phyloP scores from a whole-genome alignment of 2,329 filamentous ascomycete genomes.

The Talaromyces atroroseus region DNA sequence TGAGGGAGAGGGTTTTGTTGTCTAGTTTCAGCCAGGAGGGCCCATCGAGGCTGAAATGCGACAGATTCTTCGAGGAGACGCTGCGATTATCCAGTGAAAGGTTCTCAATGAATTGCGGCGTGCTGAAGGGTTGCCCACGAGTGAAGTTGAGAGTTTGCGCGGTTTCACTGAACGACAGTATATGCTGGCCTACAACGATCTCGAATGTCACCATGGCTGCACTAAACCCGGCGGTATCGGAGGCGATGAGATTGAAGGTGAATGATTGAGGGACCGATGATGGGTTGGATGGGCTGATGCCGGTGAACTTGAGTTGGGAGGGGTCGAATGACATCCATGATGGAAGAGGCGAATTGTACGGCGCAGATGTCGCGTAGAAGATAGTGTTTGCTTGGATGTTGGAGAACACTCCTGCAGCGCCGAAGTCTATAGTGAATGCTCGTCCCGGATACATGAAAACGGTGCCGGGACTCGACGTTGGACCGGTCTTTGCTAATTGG shows the following conservation, averaged over 20 bases:
- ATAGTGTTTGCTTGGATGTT: conserved; percentile 49
- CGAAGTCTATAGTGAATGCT: conserved; percentile 65
- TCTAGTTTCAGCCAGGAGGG: conserved; percentile 69
- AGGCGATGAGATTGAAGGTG: conserved; percentile 67
- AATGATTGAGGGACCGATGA: conserved; percentile 66
- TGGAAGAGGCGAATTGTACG: conserved; percentile 71
- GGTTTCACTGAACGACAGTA: conserved; percentile 59
- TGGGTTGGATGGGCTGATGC: conserved; percentile 62
- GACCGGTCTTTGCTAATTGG: conserved; percentile 32
- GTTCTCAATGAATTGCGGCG: conserved; percentile 46
- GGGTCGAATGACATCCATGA: conserved; percentile 77
- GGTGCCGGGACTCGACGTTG: conserved; percentile 34
- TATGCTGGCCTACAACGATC: conserved; percentile 65
- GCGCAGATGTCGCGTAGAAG: conserved; percentile 70
- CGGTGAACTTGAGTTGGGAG: conserved; percentile 60
- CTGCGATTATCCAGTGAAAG: conserved; percentile 56
- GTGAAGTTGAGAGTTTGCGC: conserved; percentile 55
- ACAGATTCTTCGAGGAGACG: conserved; percentile 47
- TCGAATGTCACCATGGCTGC: conserved; percentile 62
- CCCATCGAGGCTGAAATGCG: conserved; percentile 47
- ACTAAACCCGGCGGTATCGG: conserved; percentile 72
- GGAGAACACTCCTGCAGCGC: conserved; percentile 59
- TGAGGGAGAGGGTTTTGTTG: conserved; percentile 54
- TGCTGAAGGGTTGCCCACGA: conserved; percentile 48
- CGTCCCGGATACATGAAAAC: conserved; percentile 35